Evolutionary conservation across 2,329 filamentous ascomycete genomes (phyloP).

Genomic region (Sarocladium oryzae): DNA sequence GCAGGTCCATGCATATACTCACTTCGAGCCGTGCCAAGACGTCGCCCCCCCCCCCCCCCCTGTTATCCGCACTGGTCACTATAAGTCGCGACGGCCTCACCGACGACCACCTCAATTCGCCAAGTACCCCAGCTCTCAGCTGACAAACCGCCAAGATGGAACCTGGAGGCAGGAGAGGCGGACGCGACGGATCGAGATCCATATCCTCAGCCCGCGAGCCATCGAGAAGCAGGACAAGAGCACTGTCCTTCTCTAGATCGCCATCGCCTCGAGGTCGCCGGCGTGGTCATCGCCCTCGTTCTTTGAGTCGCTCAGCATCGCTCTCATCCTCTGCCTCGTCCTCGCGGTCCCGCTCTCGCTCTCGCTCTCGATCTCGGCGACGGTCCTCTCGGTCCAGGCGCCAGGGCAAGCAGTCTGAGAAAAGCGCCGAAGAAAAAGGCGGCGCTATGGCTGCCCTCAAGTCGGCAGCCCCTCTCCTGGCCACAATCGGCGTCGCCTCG

Average conservation of each 20-base stretch:
- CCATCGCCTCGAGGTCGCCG: not conserved
- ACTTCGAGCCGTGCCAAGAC: not conserved
- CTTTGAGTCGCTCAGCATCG: not conserved
- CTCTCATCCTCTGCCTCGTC: not conserved
- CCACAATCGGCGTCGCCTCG: slow-evolving; percentile 28
- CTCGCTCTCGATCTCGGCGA: not conserved
- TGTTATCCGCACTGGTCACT: not conserved
- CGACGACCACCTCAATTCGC: not conserved
- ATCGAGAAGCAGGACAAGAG: not conserved
- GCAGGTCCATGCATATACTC: too few species aligned
- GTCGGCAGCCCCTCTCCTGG: slow-evolving; percentile 25
- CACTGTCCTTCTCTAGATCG: not conserved
- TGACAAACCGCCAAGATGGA: too few species aligned
- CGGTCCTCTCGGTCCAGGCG: not conserved
- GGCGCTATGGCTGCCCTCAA: slow-evolving; percentile 19
- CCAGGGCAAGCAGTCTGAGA: not conserved
- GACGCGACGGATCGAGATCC: not conserved
- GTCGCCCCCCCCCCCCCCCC: not conserved
- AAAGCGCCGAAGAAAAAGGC: slow-evolving; percentile 14
- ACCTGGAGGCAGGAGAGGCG: not conserved
- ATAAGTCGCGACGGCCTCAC: not conserved
- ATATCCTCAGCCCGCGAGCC: not conserved
- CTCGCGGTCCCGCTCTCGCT: slow-evolving; percentile 3
- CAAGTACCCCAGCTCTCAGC: too few species aligned
- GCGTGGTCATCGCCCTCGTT: not conserved